Evolutionary conservation across 2,329 filamentous ascomycete species (phyloP).

Genomic region (Chrysosporium queenslandicum): DNA sequence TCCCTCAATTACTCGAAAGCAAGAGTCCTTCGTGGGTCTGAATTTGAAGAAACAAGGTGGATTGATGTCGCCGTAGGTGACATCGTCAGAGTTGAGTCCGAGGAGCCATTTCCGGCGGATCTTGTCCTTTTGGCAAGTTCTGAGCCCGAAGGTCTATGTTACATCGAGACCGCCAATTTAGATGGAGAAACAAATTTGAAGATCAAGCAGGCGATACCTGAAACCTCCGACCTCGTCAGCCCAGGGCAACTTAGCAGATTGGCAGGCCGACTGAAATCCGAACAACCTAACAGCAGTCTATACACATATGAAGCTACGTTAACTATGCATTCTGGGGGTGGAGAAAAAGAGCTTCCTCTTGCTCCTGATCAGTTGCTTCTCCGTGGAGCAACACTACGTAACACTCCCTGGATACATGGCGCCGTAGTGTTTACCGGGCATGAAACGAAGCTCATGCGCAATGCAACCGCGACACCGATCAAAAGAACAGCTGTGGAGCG

Average conservation of each 20-base stretch:
- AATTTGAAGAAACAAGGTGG: slow-evolving; percentile 83
- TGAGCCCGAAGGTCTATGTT: slow-evolving; percentile 93
- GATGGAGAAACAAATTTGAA: slow-evolving; percentile 98
- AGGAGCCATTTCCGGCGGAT: slow-evolving; percentile 90
- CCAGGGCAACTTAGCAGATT: slow-evolving; percentile 75
- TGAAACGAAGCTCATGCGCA: slow-evolving; percentile 97
- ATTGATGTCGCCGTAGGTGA: slow-evolving; percentile 88
- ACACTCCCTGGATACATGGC: slow-evolving; percentile 95
- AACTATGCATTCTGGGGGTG: slow-evolving; percentile 79
- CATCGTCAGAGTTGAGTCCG: slow-evolving; percentile 83
- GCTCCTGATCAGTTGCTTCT: slow-evolving; percentile 85
- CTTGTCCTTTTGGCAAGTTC: slow-evolving; percentile 86
- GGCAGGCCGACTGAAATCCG: slow-evolving; percentile 77
- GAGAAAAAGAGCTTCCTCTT: slow-evolving; percentile 83
- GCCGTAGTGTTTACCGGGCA: slow-evolving; percentile 95
- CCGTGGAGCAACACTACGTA: slow-evolving; percentile 83
- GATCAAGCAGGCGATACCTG: slow-evolving; percentile 93
- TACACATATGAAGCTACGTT: slow-evolving; percentile 97
- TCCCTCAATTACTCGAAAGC: slow-evolving; percentile 81
- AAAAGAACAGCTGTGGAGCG: slow-evolving; percentile 94
- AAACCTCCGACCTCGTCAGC: slow-evolving; percentile 80
- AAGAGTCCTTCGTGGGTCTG: slow-evolving; percentile 68
- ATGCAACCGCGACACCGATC: slow-evolving; percentile 92
- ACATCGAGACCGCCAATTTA: slow-evolving; percentile 95
- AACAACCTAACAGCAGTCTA: slow-evolving; percentile 95